Evolutionary conservation across 805 yeast genomes (phyloP).

Genomic region (Schizosaccharomyces cryophilus): DNA sequence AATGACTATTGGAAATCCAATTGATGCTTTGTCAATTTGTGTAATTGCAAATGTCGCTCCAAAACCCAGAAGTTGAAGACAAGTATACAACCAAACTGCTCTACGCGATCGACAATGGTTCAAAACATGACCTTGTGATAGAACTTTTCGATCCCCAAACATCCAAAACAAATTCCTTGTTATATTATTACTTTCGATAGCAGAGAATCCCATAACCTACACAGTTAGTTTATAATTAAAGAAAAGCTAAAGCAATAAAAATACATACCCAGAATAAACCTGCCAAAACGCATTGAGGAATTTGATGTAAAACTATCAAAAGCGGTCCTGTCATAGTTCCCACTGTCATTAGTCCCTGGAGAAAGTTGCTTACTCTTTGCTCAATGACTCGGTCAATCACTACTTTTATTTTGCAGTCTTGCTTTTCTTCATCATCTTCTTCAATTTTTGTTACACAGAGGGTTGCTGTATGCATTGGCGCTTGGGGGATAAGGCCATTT

Average conservation of each 20-base stretch:
- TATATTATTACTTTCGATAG: constrained; percentile 43
- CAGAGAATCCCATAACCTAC: constrained; percentile 53
- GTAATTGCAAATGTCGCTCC: constrained; percentile 68
- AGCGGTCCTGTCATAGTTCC: constrained; percentile 82
- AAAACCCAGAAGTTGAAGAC: constrained; percentile 39
- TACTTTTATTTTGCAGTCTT: neutral
- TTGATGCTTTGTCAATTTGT: constrained; percentile 56
- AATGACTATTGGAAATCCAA: constrained; percentile 77
- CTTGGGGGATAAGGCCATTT: constrained; percentile 90
- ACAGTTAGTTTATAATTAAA: neutral
- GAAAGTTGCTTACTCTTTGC: constrained; percentile 63
- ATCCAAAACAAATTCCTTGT: constrained; percentile 37
- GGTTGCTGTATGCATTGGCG: constrained; percentile 74
- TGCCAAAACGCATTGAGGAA: constrained; percentile 82
- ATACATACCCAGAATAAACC: constrained; percentile 48
- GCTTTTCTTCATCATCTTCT: neutral
- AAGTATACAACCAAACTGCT: constrained; percentile 28
- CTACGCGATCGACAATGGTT: constrained; percentile 13
- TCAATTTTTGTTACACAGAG: constrained; percentile 30
- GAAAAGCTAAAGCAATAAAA: neutral
- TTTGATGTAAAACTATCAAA: constrained; percentile 48
- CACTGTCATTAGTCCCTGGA: constrained; percentile 61
- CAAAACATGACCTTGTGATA: constrained; percentile 15
- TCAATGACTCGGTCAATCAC: constrained; percentile 35
- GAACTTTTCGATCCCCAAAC: constrained; percentile 29